A percentile compares a stretch with the other conserved stretches of the same genome.
Conservation (phyloP, 2,329 filamentous ascomycete genomes). For the Colletotrichum sp. region DNA sequence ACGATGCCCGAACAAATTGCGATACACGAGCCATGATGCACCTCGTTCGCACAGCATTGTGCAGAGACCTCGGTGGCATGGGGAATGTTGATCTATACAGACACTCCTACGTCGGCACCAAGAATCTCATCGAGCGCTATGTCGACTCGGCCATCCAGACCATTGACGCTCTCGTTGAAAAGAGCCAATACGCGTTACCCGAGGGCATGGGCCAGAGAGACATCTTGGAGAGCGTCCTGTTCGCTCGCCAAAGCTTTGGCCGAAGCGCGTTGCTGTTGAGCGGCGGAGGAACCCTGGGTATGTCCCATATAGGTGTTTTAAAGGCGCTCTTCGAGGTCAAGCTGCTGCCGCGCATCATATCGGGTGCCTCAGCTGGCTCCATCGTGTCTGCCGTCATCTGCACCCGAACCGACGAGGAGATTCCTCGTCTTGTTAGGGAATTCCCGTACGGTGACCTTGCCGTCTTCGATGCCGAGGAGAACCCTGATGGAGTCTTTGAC, state of each 20-base stretch:
- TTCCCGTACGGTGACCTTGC: conserved; percentile 82
- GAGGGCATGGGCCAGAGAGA: conserved; percentile 63
- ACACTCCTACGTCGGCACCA: conserved; percentile 85
- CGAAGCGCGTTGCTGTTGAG: conserved; percentile 82
- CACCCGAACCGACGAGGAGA: conserved; percentile 77
- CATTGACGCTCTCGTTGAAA: conserved; percentile 72
- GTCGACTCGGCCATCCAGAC: conserved; percentile 80
- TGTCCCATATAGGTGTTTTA: conserved; percentile 89
- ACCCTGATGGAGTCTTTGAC: conserved; percentile 66
- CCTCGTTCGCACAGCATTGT: conserved; percentile 79
- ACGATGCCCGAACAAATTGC: conserved; percentile 72
- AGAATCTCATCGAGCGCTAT: conserved; percentile 84
- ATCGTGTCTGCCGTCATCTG: conserved; percentile 85
- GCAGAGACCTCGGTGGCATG: conserved; percentile 85
- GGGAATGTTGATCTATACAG: conserved; percentile 82
- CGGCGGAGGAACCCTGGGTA: conserved; percentile 87
- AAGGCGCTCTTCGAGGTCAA: conserved; percentile 79
- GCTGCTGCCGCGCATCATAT: conserved; percentile 84
- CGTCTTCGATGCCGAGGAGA: conserved; percentile 73
- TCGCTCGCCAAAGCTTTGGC: conserved; percentile 81
- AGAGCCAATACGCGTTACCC: conserved; percentile 51
- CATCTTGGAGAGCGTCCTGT: conserved; percentile 71
- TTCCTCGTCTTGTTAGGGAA: conserved; percentile 69
- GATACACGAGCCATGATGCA: conserved; percentile 82
- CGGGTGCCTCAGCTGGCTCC: conserved; percentile 84